These are phyloP conservation scores for Mortierella sp. DNA, from an alignment of 371 early-diverging fungal genomes.

Conservation along the genomic window DNA sequence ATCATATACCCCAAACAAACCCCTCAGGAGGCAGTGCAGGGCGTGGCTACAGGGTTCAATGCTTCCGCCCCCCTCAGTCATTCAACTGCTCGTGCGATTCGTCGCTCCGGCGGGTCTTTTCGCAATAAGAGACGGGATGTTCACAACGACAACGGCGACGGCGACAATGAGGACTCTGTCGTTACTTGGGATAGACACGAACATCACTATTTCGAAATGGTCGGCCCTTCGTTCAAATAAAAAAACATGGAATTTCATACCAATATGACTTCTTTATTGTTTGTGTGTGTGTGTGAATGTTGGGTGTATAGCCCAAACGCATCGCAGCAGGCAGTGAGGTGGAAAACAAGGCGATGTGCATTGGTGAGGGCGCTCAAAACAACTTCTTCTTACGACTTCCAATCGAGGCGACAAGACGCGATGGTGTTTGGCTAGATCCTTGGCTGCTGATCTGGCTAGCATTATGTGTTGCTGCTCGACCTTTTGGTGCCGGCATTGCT, in stretches of 20 bases:
- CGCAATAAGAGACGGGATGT: neutral
- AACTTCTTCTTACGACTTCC: slow-evolving; percentile 52
- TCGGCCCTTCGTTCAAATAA: neutral
- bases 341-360: neutral
- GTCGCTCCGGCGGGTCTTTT: neutral
- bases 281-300: no score
- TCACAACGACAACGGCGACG: neutral
- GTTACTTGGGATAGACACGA: slow-evolving; percentile 30
- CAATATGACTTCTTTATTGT: no score
- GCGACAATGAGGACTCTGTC: slow-evolving; percentile 4
- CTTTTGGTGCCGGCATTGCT: neutral
- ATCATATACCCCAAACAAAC: slow-evolving; percentile 39
- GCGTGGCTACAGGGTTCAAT: neutral
- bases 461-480: slow-evolving; percentile 9
- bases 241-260: no score
- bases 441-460: slow-evolving; percentile 26
- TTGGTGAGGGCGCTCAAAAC: neutral
- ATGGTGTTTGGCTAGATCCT: slow-evolving; percentile 22
- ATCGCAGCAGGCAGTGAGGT: no score
- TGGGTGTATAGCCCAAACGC: no score
- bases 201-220: slow-evolving; percentile 15
- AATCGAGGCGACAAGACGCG: slow-evolving; percentile 40
- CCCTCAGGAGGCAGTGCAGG: neutral
- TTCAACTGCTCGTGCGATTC: neutral
- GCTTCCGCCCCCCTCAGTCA: neutral